Percentiles rank a stretch among this genome's conserved stretches.
Conservation (phyloP, 1,284 basidiomycete genomes). For the Blastosporella zonata region DNA sequence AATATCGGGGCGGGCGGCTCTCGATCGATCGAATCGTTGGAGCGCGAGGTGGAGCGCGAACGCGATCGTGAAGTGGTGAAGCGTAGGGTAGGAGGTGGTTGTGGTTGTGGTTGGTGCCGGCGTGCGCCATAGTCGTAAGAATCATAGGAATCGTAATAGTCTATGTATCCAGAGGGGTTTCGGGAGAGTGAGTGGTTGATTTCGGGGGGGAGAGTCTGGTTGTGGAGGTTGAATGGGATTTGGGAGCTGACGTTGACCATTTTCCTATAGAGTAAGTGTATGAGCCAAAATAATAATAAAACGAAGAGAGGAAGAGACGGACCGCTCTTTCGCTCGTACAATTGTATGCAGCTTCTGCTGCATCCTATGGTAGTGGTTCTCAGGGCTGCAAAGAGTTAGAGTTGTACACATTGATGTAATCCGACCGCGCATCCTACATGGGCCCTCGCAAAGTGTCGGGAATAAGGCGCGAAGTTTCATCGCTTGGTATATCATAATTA, state of each 20-base stretch:
- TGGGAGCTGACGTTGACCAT: slow-evolving; percentile 69
- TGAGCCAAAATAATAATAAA: background rate
- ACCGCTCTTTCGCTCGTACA: slow-evolving; percentile 65
- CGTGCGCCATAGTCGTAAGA: slow-evolving; percentile 16
- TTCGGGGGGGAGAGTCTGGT: slow-evolving; percentile 37
- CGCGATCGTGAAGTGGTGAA: slow-evolving; percentile 10
- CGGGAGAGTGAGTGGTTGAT: slow-evolving; percentile 37
- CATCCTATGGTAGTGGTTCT: slow-evolving; percentile 51
- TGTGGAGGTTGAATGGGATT: slow-evolving; percentile 65
- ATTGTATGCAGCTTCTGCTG: slow-evolving; percentile 56
- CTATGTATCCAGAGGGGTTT: slow-evolving; percentile 31
- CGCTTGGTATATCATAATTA: slow-evolving; percentile 9
- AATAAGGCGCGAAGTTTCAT: slow-evolving; percentile 26
- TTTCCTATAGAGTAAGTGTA: slow-evolving; percentile 40
- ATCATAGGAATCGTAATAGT: slow-evolving; percentile 14
- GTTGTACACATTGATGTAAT: slow-evolving; percentile 9
- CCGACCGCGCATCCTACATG: slow-evolving; percentile 1
- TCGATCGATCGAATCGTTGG: slow-evolving; percentile 13
- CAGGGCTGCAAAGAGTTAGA: slow-evolving; percentile 26
- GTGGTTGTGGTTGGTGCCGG: slow-evolving; percentile 4
- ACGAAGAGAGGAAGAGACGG: slow-evolving; percentile 21
- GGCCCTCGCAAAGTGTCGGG: slow-evolving; percentile 19
- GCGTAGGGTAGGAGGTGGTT: slow-evolving; percentile 11
- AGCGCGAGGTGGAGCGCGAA: slow-evolving; percentile 11
- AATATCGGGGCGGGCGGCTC: slow-evolving; percentile 21